phyloP scores from a whole-genome alignment of 805 yeast genomes.

The Brettanomyces sp. region DNA sequence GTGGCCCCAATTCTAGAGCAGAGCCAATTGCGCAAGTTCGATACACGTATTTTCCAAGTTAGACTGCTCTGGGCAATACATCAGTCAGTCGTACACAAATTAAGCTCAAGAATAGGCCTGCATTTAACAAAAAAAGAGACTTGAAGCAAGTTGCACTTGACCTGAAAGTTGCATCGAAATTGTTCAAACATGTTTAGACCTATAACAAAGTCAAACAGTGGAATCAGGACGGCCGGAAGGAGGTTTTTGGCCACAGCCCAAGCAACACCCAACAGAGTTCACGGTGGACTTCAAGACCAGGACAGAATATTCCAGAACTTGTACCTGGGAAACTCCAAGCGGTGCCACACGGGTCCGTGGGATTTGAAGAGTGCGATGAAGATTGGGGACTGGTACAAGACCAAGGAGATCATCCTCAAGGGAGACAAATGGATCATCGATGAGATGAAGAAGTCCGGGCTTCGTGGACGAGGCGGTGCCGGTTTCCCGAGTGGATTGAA shows the following conservation, averaged over 20 bases:
- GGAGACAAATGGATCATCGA: conserved; percentile 89
- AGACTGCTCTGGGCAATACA: too few species aligned
- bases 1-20: too few species aligned
- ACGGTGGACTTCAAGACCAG: conserved; percentile 72
- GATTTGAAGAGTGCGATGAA: conserved; percentile 65
- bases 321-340: conserved; percentile 39
- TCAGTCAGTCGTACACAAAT: too few species aligned
- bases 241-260: conserved; percentile 33
- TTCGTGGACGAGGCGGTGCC: conserved; percentile 91
- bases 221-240: conserved; percentile 1
- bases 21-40: too few species aligned
- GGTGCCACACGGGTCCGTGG: conserved; percentile 45
- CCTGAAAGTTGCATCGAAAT: too few species aligned
- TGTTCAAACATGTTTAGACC: not conserved
- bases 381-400: conserved; percentile 90
- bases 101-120: too few species aligned
- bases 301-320: conserved; percentile 85
- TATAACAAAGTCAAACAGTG: not conserved
- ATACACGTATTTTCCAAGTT: too few species aligned
- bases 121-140: too few species aligned
- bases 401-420: conserved; percentile 73
- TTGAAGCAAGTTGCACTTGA: too few species aligned
- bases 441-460: conserved; percentile 75
- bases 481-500: conserved; percentile 88
- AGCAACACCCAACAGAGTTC: conserved; percentile 42